phyloP scores from a whole-genome alignment of 306 rosid species.

The Sphenostylis stenocarpa region DNA sequence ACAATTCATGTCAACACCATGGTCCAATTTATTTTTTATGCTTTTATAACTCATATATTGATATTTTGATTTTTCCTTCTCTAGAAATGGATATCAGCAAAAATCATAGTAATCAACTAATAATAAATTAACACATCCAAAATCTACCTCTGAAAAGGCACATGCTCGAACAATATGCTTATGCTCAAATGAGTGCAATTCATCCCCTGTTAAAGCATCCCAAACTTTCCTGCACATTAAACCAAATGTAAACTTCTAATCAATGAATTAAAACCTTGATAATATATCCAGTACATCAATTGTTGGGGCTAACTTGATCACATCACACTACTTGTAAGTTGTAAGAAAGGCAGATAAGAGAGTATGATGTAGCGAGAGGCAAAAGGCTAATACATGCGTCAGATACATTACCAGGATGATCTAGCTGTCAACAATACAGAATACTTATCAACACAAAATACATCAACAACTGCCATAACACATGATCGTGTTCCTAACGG shows the following conservation, averaged over 20 bases:
- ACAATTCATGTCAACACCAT: neutral
- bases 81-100: constrained; percentile 21
- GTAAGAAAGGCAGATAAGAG: neutral
- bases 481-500: neutral
- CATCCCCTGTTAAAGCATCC: constrained; percentile 98
- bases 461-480: constrained; percentile 11
- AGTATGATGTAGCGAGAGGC: neutral
- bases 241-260: constrained; percentile 23
- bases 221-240: constrained; percentile 81
- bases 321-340: neutral
- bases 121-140: neutral
- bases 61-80: neutral
- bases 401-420: neutral
- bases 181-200: constrained; percentile 89
- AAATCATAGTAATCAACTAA: neutral
- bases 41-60: neutral
- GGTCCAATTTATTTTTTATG: constrained; percentile 1
- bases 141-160: constrained; percentile 86
- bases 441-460: neutral
- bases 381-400: neutral
- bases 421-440: neutral
- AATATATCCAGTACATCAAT: neutral
- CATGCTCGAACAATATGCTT: constrained; percentile 98
- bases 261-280: neutral
- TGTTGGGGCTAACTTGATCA: neutral